Percentiles rank a stretch among this genome's conserved stretches.
Conservation (phyloP, 495 filamentous ascomycete species). For the Penicillium flavigenum region DNA sequence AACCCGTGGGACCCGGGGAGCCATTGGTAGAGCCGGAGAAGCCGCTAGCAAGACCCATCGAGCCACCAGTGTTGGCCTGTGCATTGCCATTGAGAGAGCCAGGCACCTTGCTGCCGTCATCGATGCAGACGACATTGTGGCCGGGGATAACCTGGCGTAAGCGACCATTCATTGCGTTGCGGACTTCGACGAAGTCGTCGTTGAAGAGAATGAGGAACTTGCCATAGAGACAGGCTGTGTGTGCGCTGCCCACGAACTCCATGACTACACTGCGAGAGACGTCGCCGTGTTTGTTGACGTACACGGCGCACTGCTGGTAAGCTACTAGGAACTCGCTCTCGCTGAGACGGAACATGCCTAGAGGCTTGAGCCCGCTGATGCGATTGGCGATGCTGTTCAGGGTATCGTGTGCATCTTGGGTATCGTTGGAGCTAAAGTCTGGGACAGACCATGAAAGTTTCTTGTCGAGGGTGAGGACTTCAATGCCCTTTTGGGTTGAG, state of each 20-base stretch:
- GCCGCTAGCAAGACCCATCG: constrained; percentile 30
- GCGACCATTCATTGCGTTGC: constrained; percentile 94
- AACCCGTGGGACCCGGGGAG: constrained; percentile 13
- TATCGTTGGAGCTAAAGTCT: constrained; percentile 59
- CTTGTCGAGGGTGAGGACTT: constrained; percentile 94
- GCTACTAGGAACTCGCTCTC: constrained; percentile 91
- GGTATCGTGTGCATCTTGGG: constrained; percentile 55
- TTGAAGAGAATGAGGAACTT: constrained; percentile 71
- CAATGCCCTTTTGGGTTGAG: constrained; percentile 86
- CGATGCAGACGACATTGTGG: constrained; percentile 79
- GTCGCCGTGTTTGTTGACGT: constrained; percentile 97
- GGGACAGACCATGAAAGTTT: constrained; percentile 90
- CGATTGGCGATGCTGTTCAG: constrained; percentile 77
- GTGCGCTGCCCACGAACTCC: constrained; percentile 92
- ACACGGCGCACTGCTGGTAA: constrained; percentile 93
- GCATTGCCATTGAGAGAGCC: constrained; percentile 30
- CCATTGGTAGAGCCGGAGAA: constrained; percentile 32
- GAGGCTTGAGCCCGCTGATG: constrained; percentile 74
- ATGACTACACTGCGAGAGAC: constrained; percentile 89
- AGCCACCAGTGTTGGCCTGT: constrained; percentile 28
- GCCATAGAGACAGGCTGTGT: constrained; percentile 81
- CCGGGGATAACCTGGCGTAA: constrained; percentile 92
- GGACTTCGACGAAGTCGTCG: constrained; percentile 93
- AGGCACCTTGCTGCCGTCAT: constrained; percentile 68
- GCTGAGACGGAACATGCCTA: constrained; percentile 95